Conservation (phyloP, 148 eudicot genomes). For the Linanthus parryae region DNA sequence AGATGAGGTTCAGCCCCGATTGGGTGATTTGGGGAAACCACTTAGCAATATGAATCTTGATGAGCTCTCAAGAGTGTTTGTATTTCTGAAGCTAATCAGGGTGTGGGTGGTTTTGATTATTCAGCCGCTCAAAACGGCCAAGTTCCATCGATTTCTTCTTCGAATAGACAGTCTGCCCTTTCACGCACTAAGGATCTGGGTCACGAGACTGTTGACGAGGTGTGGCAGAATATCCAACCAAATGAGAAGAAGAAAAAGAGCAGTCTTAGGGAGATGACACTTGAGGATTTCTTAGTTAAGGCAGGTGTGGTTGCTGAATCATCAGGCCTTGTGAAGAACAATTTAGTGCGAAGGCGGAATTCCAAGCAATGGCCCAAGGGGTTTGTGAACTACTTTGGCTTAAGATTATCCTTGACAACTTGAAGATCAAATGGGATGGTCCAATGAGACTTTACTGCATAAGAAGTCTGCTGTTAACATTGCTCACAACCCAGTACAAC, state of each 20-base stretch:
- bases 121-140: slow-evolving; percentile 28
- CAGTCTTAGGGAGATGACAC: slow-evolving; percentile 86
- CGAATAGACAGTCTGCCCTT: slow-evolving; percentile 45
- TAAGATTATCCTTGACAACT: too few relatives aligned
- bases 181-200: slow-evolving; percentile 54
- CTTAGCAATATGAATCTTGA: slow-evolving; percentile 89
- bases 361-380: too few relatives aligned
- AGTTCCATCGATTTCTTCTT: slow-evolving; percentile 25
- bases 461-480: too few relatives aligned
- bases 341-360: too few relatives aligned
- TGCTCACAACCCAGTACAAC: too few relatives aligned
- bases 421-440: too few relatives aligned
- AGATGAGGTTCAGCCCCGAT: slow-evolving; percentile 86
- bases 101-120: slow-evolving; percentile 19
- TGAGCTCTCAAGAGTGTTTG: slow-evolving; percentile 80
- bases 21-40: slow-evolving; percentile 95
- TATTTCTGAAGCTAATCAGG: slow-evolving; percentile 55
- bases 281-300: slow-evolving; percentile 86
- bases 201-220: slow-evolving; percentile 87
- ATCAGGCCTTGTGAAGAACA: too few relatives aligned
- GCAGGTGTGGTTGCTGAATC: slow-evolving; percentile 77
- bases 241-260: slow-evolving; percentile 48
- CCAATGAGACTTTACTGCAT: too few relatives aligned
- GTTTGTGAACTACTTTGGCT: too few relatives aligned
- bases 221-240: slow-evolving; percentile 82